Base-by-base conservation (phyloP, 2,329 filamentous ascomycete genomes). In the Calonectria hawksworthii region DNA sequence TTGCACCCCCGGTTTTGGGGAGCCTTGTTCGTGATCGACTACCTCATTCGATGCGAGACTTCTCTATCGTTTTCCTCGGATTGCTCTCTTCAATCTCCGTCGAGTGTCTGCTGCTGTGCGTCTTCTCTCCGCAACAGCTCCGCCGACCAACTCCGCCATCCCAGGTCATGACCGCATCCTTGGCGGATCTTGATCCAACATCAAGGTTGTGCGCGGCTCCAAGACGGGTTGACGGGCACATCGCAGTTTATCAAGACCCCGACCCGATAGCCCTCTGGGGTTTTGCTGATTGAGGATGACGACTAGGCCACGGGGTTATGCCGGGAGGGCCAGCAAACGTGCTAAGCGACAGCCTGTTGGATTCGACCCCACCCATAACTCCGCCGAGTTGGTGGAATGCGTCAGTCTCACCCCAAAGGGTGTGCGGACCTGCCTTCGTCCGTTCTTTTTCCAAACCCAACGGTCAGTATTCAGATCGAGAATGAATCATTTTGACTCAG, bases 211-310 rank as follows among this genome's bases (percentile, higher is more conserved):
- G 26, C 32, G 28, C 41, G 26, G 51, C 14, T 34, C 38, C 41
- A 66, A 59, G 36, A 61, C 72, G 67, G 72, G 61, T 28, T 67
- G 44, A 16, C 72, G 72, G 72, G 44, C n/a, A n/a, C 65, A 69
- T 78, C 79, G 78, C 79, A 76, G 54, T 68, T 51, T 79, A 73
- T 28, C 63, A 79, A 75, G 13, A 80, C 38, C 69, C 79, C 79
- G 79, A 74, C 70, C 74, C 76, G 78, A 77, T 61, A 74, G 36
- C n/a, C 67, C 66, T 70, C 72, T 51, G 47, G 52, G 65, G 65
- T 14, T 50, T 63, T 30, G 63, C 41, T 54, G 51, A 65, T 63
- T 50, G 56, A 38, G 16, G 59, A 66, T 66, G 72, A 67, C 51
- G 67, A 74, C 47, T 32, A 61, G 67, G 59, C 65, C 28, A 47